Conservation (phyloP, 768 basidiomycete species). For the Kwoniella heveanensis region DNA sequence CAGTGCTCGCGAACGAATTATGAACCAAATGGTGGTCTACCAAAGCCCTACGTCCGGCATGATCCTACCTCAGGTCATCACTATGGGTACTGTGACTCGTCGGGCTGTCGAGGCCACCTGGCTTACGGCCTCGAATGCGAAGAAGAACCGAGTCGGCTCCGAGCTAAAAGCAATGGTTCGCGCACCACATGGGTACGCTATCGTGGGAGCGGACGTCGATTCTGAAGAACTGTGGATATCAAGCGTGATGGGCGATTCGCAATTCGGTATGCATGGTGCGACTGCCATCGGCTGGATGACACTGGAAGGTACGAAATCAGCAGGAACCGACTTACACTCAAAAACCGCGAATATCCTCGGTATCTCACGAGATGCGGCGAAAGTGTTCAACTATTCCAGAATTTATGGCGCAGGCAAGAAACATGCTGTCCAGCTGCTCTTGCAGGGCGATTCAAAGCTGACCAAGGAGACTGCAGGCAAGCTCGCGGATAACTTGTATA, state of each 20-base stretch:
- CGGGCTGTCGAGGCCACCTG: constrained; percentile 97
- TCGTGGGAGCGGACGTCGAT: constrained; percentile 98
- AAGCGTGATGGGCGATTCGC: constrained; percentile 96
- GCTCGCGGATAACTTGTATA: constrained; percentile 80
- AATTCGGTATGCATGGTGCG: constrained; percentile 94
- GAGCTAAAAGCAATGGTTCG: constrained; percentile 98
- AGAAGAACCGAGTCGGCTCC: constrained; percentile 95
- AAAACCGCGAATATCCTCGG: constrained; percentile 92
- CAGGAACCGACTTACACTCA: constrained; percentile 93
- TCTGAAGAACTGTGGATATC: constrained; percentile 99
- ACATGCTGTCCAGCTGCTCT: constrained; percentile 81
- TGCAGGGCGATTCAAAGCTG: constrained; percentile 81
- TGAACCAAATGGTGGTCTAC: constrained; percentile 92
- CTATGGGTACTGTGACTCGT: constrained; percentile 98
- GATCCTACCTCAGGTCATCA: constrained; percentile 92
- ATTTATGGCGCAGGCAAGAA: constrained; percentile 98
- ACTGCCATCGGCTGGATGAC: constrained; percentile 99
- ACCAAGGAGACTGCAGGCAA: constrained; percentile 74
- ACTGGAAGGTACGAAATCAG: constrained; percentile 90
- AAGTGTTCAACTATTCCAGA: constrained; percentile 96
- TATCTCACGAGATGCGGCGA: constrained; percentile 90
- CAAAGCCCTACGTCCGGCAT: constrained; percentile 64
- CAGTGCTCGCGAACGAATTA: constrained; percentile 83
- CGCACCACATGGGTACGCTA: constrained; percentile 86
- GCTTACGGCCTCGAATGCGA: constrained; percentile 97